Conservation (phyloP, 2,329 filamentous ascomycete genomes). For the Nakataea oryzae region DNA sequence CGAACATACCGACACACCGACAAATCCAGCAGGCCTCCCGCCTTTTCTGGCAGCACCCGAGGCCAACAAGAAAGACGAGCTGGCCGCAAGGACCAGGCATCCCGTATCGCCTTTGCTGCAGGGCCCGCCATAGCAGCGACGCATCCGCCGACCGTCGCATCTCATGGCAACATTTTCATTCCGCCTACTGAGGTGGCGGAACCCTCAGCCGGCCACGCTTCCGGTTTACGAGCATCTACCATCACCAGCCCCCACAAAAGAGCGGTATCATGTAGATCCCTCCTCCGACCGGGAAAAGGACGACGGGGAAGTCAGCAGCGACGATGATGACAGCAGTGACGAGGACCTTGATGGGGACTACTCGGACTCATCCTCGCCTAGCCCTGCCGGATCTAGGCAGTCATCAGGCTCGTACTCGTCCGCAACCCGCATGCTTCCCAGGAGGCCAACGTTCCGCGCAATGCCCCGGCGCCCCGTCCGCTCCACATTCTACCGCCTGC, state of each 20-base stretch:
- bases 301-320: constrained; percentile 17
- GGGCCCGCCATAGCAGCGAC: neutral
- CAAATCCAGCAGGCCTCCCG: neutral
- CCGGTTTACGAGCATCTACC: constrained; percentile 39
- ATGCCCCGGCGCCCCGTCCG: constrained; percentile 19
- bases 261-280: constrained; percentile 36
- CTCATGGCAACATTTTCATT: constrained; percentile 29
- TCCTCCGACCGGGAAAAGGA: constrained; percentile 30
- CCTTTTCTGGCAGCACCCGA: neutral
- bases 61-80: neutral
- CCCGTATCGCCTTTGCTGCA: neutral
- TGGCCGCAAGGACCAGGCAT: neutral
- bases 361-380: constrained; percentile 30
- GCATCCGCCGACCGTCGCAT: neutral
- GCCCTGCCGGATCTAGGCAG: constrained; percentile 41
- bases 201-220: constrained; percentile 28
- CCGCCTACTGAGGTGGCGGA: constrained; percentile 35
- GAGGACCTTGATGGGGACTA: constrained; percentile 24
- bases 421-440: constrained; percentile 33
- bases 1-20: neutral
- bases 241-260: constrained; percentile 28
- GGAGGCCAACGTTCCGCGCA: constrained; percentile 19
- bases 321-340: constrained; percentile 20
- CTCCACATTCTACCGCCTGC: constrained; percentile 48
- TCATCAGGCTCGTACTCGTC: constrained; percentile 32